A percentile compares a stretch with the other conserved stretches of the same genome.
Evolutionary conservation across 192 early-diverging fungal genomes (phyloP).

Genomic region (Coemansia sp.): DNA sequence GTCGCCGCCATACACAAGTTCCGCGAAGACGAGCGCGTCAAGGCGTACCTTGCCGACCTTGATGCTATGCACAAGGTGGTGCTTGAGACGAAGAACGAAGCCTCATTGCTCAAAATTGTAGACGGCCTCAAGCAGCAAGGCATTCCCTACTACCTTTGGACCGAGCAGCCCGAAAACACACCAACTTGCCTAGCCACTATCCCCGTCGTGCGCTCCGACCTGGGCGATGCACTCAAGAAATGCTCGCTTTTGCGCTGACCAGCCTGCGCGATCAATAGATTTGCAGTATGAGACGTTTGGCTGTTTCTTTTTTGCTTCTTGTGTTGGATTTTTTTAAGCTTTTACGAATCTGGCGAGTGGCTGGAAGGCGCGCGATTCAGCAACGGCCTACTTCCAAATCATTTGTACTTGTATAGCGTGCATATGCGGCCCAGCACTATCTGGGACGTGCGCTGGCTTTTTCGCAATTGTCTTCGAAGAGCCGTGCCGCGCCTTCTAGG

Average conservation of each 20-base stretch:
- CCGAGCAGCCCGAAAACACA: slow-evolving; percentile 75
- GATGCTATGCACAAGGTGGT: slow-evolving; percentile 76
- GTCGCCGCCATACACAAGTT: slow-evolving; percentile 63
- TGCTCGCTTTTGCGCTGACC: slow-evolving; percentile 40
- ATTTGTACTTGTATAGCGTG: neutral
- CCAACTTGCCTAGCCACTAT: slow-evolving; percentile 69
- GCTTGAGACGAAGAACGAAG: slow-evolving; percentile 68
- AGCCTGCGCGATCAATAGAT: neutral
- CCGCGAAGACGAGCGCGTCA: slow-evolving; percentile 58
- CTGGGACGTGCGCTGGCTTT: slow-evolving; percentile 1
- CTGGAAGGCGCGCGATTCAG: neutral
- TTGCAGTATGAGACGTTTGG: too few relatives aligned
- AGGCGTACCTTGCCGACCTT: slow-evolving; percentile 58
- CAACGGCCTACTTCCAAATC: neutral
- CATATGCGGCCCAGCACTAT: slow-evolving; percentile 4
- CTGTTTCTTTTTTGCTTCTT: too few relatives aligned
- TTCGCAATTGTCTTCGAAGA: neutral
- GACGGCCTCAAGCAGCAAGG: slow-evolving; percentile 54
- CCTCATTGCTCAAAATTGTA: slow-evolving; percentile 59
- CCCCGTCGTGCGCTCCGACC: slow-evolving; percentile 56
- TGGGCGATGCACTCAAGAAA: slow-evolving; percentile 50
- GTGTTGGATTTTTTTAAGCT: neutral
- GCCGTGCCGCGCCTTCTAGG: neutral
- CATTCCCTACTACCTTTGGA: slow-evolving; percentile 66
- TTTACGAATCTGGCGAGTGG: neutral